Evolutionary conservation across 306 rosid species (phyloP), one percentile per base, ranked within the genome.

Genomic region (Cotoneaster glaucophyllus): DNA sequence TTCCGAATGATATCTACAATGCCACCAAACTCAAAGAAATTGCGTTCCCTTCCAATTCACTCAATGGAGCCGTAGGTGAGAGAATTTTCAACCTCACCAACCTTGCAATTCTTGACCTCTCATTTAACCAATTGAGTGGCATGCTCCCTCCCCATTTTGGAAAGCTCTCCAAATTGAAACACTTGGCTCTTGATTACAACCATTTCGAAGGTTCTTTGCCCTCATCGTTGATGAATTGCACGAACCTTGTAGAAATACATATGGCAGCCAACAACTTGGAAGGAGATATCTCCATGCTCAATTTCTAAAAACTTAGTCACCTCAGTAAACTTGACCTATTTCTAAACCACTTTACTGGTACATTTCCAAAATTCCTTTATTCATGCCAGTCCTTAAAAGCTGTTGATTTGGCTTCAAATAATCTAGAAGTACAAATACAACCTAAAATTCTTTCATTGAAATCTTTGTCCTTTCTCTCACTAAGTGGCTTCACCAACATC

Each of bases 301-400:
- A 58, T 58, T 58, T 58, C 64, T 58, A 31, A 3, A 58, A 58
- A 8, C 64, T 58, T 0, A 24, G 29, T 24, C 1, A 58, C 18
- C 64, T 58, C 4, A 58, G 18, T 58, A 58, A 58, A 1, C 0
- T 58, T 58, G 64, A 58, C 2, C 64, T 58, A 58, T 0, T 11
- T 0, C 1, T 1, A 4, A 58, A 58, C 2, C 1, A 22, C 1
- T n/a, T 58, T 26, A 10, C 1, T 0, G 64, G 61, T 21, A n/a
- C 4, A 19, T 56, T 56, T n/a, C 61, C 61, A 56, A 7, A 9
- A n/a, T 21, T 12, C 15, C 17, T 58, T 24, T 58, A 58, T 26
- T 58, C 64, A n/a, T 58, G 64, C 1, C 12, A 6, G 6, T 58
- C 64, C 15, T 3, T 58, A 58, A 58, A 58, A 24, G 64, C 64